A percentile compares a stretch with the other conserved stretches of the same genome.
These are phyloP conservation scores for Coemansia sp. DNA, from an alignment of 192 early-diverging fungal genomes.

Conservation along the genomic window DNA sequence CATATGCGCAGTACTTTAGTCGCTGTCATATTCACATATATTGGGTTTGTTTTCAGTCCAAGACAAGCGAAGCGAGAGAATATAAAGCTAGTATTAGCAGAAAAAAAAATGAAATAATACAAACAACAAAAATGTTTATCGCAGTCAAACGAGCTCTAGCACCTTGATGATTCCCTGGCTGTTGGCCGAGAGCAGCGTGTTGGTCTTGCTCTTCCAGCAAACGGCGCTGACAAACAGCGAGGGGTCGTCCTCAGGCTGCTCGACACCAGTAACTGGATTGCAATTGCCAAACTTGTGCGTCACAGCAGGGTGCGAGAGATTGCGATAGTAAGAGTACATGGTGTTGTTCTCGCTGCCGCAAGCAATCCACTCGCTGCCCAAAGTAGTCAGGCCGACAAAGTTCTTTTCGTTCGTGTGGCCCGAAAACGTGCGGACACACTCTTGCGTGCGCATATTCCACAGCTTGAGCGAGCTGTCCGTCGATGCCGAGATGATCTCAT, in stretches of 20 bases:
- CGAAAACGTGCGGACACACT: constrained; percentile 71
- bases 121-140: no score
- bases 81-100: neutral
- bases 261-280: constrained; percentile 69
- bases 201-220: constrained; percentile 85
- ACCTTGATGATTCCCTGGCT: constrained; percentile 90
- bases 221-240: constrained; percentile 88
- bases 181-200: constrained; percentile 83
- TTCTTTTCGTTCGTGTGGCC: constrained; percentile 96
- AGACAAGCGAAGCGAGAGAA: no score
- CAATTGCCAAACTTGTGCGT: constrained; percentile 77
- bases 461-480: constrained; percentile 91
- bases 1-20: no score
- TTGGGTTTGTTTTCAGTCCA: no score
- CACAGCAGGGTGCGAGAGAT: constrained; percentile 73
- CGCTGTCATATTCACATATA: no score
- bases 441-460: constrained; percentile 69
- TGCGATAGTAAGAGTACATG: constrained; percentile 83
- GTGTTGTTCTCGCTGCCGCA: constrained; percentile 95
- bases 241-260: constrained; percentile 61
- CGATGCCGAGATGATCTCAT: constrained; percentile 87
- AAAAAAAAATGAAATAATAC: neutral
- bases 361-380: constrained; percentile 79
- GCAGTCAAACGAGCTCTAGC: constrained; percentile 65
- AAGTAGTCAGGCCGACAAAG: constrained; percentile 92